Conservation (phyloP, 768 basidiomycete genomes). For the Tylopilus felleus region DNA sequence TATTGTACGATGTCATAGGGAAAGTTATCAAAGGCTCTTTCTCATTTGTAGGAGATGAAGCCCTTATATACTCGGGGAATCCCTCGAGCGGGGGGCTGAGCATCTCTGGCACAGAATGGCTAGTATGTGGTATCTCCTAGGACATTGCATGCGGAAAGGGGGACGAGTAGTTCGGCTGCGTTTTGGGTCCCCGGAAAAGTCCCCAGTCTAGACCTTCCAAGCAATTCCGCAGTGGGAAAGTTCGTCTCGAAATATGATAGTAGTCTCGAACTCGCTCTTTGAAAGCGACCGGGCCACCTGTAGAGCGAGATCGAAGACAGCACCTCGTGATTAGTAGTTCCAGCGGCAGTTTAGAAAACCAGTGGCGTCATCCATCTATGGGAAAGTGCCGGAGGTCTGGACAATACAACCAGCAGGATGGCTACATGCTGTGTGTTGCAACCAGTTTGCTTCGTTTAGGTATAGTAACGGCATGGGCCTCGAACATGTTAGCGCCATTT, state of each 20-base stretch:
- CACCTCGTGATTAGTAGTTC: neutral
- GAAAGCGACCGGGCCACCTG: neutral
- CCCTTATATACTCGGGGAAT: neutral
- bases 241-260: neutral
- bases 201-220: conserved; percentile 11
- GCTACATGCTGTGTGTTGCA: conserved; percentile 5
- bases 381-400: conserved; percentile 5
- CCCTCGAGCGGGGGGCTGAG: neutral
- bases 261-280: neutral
- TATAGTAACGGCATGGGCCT: neutral
- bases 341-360: neutral
- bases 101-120: neutral
- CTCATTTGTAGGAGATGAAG: neutral
- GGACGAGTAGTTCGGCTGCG: neutral
- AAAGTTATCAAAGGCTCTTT: neutral
- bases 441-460: neutral
- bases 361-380: neutral
- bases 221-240: neutral
- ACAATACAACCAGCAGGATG: neutral
- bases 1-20: conserved; percentile 9
- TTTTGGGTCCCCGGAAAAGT: neutral
- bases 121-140: neutral
- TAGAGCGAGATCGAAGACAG: neutral
- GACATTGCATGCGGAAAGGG: neutral
- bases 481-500: neutral